Percentiles rank a stretch among this genome's conserved stretches.
Evolutionary conservation across 75 land plant species (phyloP).

Genomic region (Cupressus sempervirens): DNA sequence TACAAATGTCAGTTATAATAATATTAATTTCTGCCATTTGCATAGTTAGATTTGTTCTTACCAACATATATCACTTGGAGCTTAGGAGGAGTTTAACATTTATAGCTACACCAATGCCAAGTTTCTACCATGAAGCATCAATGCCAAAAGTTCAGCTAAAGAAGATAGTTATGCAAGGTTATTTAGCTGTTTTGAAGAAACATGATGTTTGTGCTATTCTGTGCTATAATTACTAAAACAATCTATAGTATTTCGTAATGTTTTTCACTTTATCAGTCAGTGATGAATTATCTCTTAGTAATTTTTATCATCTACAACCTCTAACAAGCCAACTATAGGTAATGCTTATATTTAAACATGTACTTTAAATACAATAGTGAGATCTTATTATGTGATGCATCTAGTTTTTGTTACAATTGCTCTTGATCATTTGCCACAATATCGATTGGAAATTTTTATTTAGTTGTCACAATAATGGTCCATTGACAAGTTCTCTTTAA

Average conservation of each 20-base stretch:
- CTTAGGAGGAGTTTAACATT: slow-evolving; percentile 71
- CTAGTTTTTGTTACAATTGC: not conserved
- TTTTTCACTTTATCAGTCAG: not conserved
- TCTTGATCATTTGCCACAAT: not conserved
- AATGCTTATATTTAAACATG: not conserved
- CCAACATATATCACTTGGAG: too few relatives aligned
- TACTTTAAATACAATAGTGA: not conserved
- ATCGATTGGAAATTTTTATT: not conserved
- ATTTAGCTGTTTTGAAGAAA: not conserved
- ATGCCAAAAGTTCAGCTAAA: slow-evolving; percentile 71
- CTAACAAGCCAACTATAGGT: not conserved
- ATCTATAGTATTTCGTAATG: not conserved
- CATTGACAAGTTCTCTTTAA: not conserved
- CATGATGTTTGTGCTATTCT: not conserved
- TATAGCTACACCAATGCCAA: slow-evolving; percentile 84
- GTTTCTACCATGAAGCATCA: slow-evolving; percentile 81
- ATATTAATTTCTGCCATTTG: too few relatives aligned
- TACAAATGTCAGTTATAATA: too few relatives aligned
- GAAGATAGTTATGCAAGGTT: slow-evolving; percentile 41
- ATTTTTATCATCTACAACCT: not conserved
- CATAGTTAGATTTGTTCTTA: too few relatives aligned
- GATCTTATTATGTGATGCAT: not conserved
- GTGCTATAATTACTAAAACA: not conserved
- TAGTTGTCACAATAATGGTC: not conserved
- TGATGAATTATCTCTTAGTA: not conserved